Evolutionary conservation across 2,329 filamentous ascomycete genomes (phyloP), one percentile per base, ranked within the genome.

Genomic region (Ophiosphaerella korrae): DNA sequence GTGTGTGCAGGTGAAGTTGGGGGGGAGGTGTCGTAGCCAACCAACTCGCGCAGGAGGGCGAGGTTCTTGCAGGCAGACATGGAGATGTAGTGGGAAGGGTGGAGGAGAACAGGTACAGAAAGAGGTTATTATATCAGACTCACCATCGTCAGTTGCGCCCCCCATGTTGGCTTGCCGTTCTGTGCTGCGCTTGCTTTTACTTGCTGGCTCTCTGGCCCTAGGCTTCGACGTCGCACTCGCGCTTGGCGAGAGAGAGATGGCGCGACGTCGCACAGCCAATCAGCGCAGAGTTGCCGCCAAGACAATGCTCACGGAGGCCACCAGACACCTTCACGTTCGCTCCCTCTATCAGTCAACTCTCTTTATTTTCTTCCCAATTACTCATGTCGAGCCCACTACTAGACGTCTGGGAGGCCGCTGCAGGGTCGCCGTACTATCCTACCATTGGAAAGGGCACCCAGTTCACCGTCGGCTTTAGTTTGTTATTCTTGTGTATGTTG

Each of bases 321-420:
- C 62, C 60, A 57, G 55, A 55, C 57, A 58, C 49, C 55, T 60
- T 56, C 53, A 34, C 45, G 37, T 48, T 43, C 52, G 50, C 42
- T 37, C 39, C 45, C 61, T 50, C 26, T 11, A 29, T 29, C 26
- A 29, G 3, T 7, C 26, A 7, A 29, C 7, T 11, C 26, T 8
- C 26, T 29, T 11, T 29, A 8, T 60, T 62, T 63, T 57, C 52
- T 39, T 42, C 9, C 21, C 8, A 50, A 37, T 48, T 57, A 60
- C 64, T 56, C 66, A 74, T 74, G 72, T 74, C 72, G 66, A 68
- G 62, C 56, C 81, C 96, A 76, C 86, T 80, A 43, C 71, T 88
- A 78, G 86, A 94, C 76, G 84, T 96, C 80, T 97, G 93, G 93
- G 88, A 95, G 83, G 89, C 90, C 82, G 90, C 92, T 79, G 85